Evolutionary conservation across 2,329 filamentous ascomycete genomes (phyloP).

Genomic region (Venturia effusa): DNA sequence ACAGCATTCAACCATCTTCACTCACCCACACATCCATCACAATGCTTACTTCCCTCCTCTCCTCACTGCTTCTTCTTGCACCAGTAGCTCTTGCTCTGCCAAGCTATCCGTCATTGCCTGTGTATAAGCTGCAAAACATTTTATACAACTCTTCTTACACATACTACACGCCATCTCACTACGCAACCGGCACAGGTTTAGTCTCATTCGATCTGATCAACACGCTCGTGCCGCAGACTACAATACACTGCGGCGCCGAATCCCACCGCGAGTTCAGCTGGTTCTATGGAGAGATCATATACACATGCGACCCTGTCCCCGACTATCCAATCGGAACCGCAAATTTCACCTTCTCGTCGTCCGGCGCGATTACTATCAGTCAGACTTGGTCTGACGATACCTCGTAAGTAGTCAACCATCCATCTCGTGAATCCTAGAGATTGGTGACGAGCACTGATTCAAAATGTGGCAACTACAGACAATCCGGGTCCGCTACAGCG

Average conservation of each 20-base stretch:
- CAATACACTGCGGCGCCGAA: slow-evolving; percentile 8
- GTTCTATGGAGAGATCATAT: neutral
- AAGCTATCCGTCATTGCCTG: neutral
- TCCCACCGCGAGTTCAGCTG: neutral
- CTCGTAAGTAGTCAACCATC: neutral
- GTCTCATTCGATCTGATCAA: slow-evolving; percentile 13
- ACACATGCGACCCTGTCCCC: neutral
- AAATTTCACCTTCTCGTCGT: slow-evolving; percentile 13
- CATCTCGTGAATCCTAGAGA: neutral
- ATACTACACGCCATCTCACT: slow-evolving; percentile 14
- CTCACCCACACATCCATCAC: neutral
- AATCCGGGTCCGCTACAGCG: neutral
- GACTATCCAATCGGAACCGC: neutral
- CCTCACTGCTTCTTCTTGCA: neutral
- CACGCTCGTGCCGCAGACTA: slow-evolving; percentile 1
- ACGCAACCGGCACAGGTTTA: slow-evolving; percentile 11
- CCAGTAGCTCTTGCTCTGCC: neutral
- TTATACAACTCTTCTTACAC: slow-evolving; percentile 11
- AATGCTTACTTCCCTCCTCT: neutral
- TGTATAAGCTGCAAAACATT: slow-evolving; percentile 12
- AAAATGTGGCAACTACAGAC: neutral
- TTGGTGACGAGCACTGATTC: neutral
- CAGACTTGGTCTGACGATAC: slow-evolving; percentile 11
- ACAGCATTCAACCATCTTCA: neutral
- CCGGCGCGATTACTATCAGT: slow-evolving; percentile 12